These are phyloP conservation scores for Talaromyces liani DNA, from an alignment of 495 filamentous ascomycete species.

Conservation along the genomic window DNA sequence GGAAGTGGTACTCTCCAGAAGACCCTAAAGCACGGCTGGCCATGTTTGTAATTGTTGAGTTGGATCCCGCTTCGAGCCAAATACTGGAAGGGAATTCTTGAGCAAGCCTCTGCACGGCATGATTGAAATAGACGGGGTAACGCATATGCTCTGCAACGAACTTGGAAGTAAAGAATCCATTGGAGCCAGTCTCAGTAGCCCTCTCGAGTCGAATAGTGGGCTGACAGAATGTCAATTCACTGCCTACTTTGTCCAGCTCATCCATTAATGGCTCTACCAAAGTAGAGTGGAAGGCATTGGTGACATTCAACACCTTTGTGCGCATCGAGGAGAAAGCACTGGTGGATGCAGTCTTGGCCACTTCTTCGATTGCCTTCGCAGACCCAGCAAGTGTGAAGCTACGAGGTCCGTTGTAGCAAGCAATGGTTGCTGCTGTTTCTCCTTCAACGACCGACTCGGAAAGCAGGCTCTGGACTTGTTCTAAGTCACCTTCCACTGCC, in stretches of 20 bases:
- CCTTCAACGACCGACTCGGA: background rate
- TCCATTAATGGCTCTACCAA: conserved; percentile 33
- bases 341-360: background rate
- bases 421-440: conserved; percentile 21
- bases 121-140: conserved; percentile 42
- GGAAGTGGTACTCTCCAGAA: conserved; percentile 27
- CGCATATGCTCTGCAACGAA: conserved; percentile 40
- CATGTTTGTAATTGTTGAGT: conserved; percentile 39
- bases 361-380: conserved; percentile 22
- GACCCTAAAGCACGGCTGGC: conserved; percentile 22
- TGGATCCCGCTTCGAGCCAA: conserved; percentile 47
- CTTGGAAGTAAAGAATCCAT: conserved; percentile 26
- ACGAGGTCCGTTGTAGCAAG: conserved; percentile 43
- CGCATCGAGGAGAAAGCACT: conserved; percentile 12
- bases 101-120: conserved; percentile 38
- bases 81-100: conserved; percentile 23
- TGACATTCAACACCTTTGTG: conserved; percentile 32
- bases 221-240: conserved; percentile 18
- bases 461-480: background rate
- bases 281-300: conserved; percentile 42
- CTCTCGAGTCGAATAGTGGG: conserved; percentile 18
- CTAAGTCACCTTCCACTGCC: conserved; percentile 17
- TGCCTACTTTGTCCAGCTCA: conserved; percentile 18
- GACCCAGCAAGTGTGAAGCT: conserved; percentile 41
- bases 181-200: conserved; percentile 22